Evolutionary conservation across 768 basidiomycete species (phyloP).

Genomic region (Antrodiella citrinella): DNA sequence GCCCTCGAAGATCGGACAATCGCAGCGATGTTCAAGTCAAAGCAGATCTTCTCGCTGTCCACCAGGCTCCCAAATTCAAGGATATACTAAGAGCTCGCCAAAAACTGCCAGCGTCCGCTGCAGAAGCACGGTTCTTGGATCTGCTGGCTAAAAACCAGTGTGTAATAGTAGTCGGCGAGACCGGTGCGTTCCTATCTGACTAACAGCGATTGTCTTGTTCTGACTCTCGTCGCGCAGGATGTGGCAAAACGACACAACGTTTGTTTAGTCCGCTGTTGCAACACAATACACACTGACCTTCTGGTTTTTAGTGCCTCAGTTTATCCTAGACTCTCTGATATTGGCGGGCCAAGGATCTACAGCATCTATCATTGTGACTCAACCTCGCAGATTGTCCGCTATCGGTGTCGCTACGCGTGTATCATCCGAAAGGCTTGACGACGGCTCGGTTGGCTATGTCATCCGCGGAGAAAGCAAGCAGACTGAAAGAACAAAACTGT

Average conservation of each 20-base stretch:
- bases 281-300: no score
- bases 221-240: constrained; percentile 36
- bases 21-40: constrained; percentile 43
- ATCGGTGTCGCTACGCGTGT: constrained; percentile 85
- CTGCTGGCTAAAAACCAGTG: constrained; percentile 52
- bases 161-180: constrained; percentile 86
- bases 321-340: constrained; percentile 81
- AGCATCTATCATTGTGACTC: constrained; percentile 78
- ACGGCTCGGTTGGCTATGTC: constrained; percentile 79
- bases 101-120: constrained; percentile 70
- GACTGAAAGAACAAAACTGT: constrained; percentile 55
- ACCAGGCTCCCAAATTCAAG: constrained; percentile 39
- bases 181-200: constrained; percentile 46
- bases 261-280: background rate
- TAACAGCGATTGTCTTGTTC: background rate
- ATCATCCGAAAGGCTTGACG: constrained; percentile 68
- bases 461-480: constrained; percentile 82
- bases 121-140: constrained; percentile 53
- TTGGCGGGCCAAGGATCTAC: constrained; percentile 46
- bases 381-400: constrained; percentile 84
- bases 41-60: constrained; percentile 41
- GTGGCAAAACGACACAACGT: constrained; percentile 90
- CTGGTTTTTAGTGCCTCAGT: constrained; percentile 74
- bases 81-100: constrained; percentile 47
- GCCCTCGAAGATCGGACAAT: constrained; percentile 26